phyloP scores from a whole-genome alignment of 148 eudicot genomes.

The Rhododendron kiyosumense region DNA sequence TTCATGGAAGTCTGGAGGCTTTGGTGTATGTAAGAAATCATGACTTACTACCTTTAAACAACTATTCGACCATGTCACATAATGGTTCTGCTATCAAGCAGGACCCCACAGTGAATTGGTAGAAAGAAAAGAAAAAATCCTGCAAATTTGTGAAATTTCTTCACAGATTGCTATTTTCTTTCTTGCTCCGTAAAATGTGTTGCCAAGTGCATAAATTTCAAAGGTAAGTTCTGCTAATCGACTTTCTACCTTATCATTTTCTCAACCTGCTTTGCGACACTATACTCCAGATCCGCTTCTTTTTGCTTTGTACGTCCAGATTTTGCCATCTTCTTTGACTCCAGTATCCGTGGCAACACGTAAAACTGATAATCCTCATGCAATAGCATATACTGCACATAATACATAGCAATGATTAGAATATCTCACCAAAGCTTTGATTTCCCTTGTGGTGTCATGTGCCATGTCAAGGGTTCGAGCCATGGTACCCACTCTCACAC shows the following conservation, averaged over 20 bases:
- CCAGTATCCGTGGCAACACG: slow-evolving; percentile 90
- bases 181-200: neutral
- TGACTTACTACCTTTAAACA: neutral
- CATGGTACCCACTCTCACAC: too few relatives aligned
- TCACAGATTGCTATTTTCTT: neutral
- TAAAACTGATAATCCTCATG: slow-evolving; percentile 95
- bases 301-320: slow-evolving; percentile 98
- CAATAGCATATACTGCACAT: slow-evolving; percentile 71
- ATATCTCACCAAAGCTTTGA: neutral
- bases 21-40: neutral
- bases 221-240: neutral
- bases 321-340: slow-evolving; percentile 96
- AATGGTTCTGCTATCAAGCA: too few relatives aligned
- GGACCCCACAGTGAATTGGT: neutral
- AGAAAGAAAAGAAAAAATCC: neutral
- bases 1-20: neutral
- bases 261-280: slow-evolving; percentile 99
- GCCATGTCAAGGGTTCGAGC: too few relatives aligned
- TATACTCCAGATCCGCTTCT: slow-evolving; percentile 96
- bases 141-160: neutral
- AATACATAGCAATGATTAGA: slow-evolving; percentile 5
- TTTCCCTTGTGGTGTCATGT: too few relatives aligned
- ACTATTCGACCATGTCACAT: too few relatives aligned
- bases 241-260: slow-evolving; percentile 88
- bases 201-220: neutral